Percentiles rank a stretch among this genome's conserved stretches.
phyloP scores from a whole-genome alignment of 2,329 filamentous ascomycete species.

The Bisporella sp. region DNA sequence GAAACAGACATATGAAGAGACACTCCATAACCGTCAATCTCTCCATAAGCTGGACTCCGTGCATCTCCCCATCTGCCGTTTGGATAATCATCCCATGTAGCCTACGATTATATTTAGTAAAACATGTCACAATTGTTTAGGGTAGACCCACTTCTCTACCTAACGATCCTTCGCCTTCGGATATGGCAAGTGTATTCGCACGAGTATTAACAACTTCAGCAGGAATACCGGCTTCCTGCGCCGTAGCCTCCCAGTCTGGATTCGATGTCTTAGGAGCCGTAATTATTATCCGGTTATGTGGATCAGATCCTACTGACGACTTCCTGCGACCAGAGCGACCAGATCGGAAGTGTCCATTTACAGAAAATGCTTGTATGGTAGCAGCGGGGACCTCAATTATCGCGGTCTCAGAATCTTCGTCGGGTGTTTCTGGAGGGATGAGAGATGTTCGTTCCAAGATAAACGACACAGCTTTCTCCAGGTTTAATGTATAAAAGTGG shows the following conservation, averaged over 20 bases:
- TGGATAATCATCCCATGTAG: constrained; percentile 97
- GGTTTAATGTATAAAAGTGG: constrained; percentile 95
- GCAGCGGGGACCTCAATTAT: constrained; percentile 35
- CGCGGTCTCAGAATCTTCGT: constrained; percentile 33
- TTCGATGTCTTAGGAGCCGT: constrained; percentile 52
- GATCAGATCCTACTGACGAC: constrained; percentile 68
- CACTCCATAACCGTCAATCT: constrained; percentile 98
- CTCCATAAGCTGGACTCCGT: constrained; percentile 85
- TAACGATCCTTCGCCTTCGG: constrained; percentile 82
- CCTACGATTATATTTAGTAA: constrained; percentile 30
- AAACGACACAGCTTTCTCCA: constrained; percentile 93
- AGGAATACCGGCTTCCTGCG: constrained; percentile 71
- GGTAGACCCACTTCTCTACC: constrained; percentile 56
- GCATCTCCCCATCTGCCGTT: constrained; percentile 95
- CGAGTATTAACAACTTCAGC: constrained; percentile 67
- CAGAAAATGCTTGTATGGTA: constrained; percentile 34
- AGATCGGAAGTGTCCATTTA: constrained; percentile 39
- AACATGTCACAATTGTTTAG: neutral
- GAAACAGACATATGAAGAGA: constrained; percentile 84
- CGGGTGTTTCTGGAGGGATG: constrained; percentile 54
- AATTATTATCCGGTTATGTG: constrained; percentile 82
- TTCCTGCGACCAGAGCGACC: constrained; percentile 19
- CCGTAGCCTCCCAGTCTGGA: constrained; percentile 64
- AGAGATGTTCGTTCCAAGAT: constrained; percentile 81
- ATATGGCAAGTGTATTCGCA: constrained; percentile 84